Conservation (phyloP, 208 protist species). For the Trypanosomatidae sp. region DNA sequence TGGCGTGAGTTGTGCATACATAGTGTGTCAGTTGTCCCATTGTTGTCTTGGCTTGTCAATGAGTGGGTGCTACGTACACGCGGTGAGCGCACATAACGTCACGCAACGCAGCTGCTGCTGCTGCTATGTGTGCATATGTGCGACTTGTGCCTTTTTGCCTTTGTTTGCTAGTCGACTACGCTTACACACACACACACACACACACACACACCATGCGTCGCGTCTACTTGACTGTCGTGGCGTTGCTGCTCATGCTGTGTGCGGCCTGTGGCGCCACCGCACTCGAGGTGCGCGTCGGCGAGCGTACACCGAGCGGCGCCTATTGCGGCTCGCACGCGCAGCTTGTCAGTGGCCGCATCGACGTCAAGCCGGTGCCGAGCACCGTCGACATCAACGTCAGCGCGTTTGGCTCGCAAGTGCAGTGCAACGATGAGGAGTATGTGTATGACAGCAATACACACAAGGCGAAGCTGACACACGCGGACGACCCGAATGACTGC, state of each 20-base stretch:
- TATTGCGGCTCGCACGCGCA: conserved; percentile 51
- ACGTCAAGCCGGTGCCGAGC: conserved; percentile 1
- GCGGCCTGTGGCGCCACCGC: not conserved
- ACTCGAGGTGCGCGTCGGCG: not conserved
- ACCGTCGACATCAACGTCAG: conserved; percentile 37
- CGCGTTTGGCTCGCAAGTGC: conserved; percentile 14
- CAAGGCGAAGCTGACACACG: conserved; percentile 10
- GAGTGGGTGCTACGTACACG: not conserved
- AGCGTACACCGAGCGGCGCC: conserved; percentile 6
- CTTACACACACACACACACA: no score
- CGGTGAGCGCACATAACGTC: no score
- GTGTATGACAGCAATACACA: conserved; percentile 36
- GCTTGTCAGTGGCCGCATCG: conserved; percentile 34
- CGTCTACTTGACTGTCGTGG: not conserved
- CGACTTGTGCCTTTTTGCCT: not conserved
- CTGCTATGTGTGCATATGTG: not conserved
- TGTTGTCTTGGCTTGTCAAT: not conserved
- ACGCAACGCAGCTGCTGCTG: no score
- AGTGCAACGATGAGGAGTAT: conserved; percentile 51
- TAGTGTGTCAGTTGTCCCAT: not conserved
- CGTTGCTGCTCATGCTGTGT: not conserved
- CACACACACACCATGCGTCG: not conserved
- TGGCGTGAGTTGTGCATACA: not conserved
- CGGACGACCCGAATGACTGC: conserved; percentile 44
- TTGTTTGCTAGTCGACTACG: not conserved